A percentile compares a stretch with the other conserved stretches of the same genome.
phyloP scores from a whole-genome alignment of 1,284 basidiomycete genomes.

The Naganishia sp. region DNA sequence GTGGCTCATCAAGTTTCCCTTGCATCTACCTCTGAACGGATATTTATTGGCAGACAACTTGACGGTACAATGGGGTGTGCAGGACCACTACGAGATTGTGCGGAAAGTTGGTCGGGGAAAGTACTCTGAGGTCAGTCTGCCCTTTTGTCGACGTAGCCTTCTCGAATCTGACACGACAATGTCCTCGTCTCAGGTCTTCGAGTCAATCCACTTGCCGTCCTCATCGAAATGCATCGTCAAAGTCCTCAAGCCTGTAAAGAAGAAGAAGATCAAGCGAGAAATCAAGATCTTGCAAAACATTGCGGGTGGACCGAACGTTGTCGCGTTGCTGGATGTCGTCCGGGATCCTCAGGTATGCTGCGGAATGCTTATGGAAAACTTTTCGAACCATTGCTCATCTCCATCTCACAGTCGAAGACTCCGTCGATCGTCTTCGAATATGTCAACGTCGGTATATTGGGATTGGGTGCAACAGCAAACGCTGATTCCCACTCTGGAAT shows the following conservation, averaged over 20 bases:
- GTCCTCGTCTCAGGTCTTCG: slow-evolving; percentile 73
- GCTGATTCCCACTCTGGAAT: neutral
- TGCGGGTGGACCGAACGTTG: slow-evolving; percentile 87
- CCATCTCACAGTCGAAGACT: slow-evolving; percentile 73
- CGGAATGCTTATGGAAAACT: neutral
- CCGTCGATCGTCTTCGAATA: slow-evolving; percentile 98
- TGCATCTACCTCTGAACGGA: no score
- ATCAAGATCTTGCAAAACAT: slow-evolving; percentile 98
- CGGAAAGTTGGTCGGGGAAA: slow-evolving; percentile 96
- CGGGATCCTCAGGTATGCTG: slow-evolving; percentile 65
- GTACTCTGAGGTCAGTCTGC: slow-evolving; percentile 79
- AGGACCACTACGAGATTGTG: slow-evolving; percentile 98
- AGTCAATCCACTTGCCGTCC: slow-evolving; percentile 89
- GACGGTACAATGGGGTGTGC: slow-evolving; percentile 89
- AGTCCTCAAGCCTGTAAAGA: slow-evolving; percentile 98
- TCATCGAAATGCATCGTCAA: slow-evolving; percentile 98
- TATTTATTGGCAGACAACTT: slow-evolving; percentile 67
- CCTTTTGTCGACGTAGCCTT: neutral
- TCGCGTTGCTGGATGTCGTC: slow-evolving; percentile 88
- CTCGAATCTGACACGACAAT: neutral
- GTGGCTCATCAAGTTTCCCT: no score
- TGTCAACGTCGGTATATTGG: slow-evolving; percentile 62
- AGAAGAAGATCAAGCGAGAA: slow-evolving; percentile 99
- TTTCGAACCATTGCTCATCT: neutral
- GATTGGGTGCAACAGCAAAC: neutral